phyloP scores from a whole-genome alignment of 192 early-diverging fungal genomes.

The Coemansia sp. region DNA sequence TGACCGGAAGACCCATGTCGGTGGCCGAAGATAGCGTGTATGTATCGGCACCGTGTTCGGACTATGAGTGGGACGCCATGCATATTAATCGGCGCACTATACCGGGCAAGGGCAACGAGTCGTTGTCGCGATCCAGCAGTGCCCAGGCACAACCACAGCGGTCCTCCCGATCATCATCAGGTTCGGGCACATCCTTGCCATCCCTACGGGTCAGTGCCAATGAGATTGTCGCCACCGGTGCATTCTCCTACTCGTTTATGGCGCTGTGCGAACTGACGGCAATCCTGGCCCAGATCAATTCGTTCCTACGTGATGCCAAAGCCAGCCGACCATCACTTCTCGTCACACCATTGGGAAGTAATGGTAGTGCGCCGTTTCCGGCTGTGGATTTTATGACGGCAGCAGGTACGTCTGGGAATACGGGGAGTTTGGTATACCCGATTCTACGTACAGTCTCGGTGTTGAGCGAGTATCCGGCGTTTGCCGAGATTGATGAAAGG shows the following conservation, averaged over 20 bases:
- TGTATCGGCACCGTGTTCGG: conserved; percentile 44
- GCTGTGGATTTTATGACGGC: conserved; percentile 33
- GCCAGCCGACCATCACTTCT: conserved; percentile 17
- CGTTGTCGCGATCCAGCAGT: not conserved
- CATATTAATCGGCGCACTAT: not conserved
- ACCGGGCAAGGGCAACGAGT: not conserved
- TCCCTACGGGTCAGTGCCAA: conserved; percentile 22
- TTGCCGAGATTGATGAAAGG: conserved; percentile 32
- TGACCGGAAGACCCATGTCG: conserved; percentile 40
- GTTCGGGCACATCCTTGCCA: conserved; percentile 15
- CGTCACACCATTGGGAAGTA: not conserved
- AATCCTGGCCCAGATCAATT: conserved; percentile 36
- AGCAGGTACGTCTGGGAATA: conserved; percentile 1
- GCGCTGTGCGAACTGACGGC: conserved; percentile 46
- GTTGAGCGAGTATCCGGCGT: conserved; percentile 35
- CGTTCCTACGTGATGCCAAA: conserved; percentile 42
- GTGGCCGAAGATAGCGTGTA: conserved; percentile 43
- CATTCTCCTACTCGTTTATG: conserved; percentile 50
- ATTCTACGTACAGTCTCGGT: conserved; percentile 27
- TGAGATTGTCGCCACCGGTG: conserved; percentile 42
- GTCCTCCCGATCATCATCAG: conserved; percentile 30
- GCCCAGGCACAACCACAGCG: conserved; percentile 1
- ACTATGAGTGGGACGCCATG: conserved; percentile 46
- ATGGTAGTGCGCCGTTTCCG: conserved; percentile 21
- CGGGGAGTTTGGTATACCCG: conserved; percentile 22